A percentile compares a stretch with the other conserved stretches of the same genome.
phyloP scores from a whole-genome alignment of 495 filamentous ascomycete species.

The Neurospora sp. region DNA sequence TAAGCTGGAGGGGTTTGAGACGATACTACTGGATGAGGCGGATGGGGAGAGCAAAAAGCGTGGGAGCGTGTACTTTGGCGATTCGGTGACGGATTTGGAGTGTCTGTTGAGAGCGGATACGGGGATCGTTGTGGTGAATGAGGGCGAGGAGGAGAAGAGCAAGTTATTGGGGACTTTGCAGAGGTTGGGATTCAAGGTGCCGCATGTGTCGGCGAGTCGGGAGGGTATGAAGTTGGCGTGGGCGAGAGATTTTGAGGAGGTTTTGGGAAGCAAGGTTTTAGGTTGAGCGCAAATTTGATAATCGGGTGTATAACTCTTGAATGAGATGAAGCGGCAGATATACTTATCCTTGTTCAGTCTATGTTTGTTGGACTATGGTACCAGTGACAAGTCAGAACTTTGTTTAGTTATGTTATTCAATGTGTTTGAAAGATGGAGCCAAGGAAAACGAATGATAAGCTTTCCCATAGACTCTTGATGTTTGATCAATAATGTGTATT shows the following conservation, averaged over 20 bases:
- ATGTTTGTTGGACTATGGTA: not conserved
- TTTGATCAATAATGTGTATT: not conserved
- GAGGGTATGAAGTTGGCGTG: constrained; percentile 10
- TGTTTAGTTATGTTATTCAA: not conserved
- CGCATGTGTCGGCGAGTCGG: constrained; percentile 15
- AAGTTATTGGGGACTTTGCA: constrained; percentile 24
- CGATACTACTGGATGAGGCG: not conserved
- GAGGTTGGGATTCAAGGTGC: constrained; percentile 27
- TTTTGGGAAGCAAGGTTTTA: constrained; percentile 9
- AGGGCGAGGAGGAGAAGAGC: constrained; percentile 12
- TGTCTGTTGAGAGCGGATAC: constrained; percentile 26
- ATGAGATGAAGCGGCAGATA: not conserved
- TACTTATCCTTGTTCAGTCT: not conserved
- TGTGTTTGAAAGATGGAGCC: not conserved
- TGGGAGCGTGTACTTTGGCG: constrained; percentile 21
- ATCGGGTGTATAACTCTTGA: not conserved
- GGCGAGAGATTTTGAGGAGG: constrained; percentile 22
- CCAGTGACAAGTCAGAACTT: not conserved
- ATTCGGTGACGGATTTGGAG: constrained; percentile 24
- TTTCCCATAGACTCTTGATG: not conserved
- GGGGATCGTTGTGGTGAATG: constrained; percentile 31
- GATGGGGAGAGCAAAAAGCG: not conserved
- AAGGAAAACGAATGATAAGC: not conserved
- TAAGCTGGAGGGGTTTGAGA: constrained; percentile 14
- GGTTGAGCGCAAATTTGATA: not conserved